A percentile compares a stretch with the other conserved stretches of the same genome.
Conservation (phyloP, 176 grass and related monocot species). For the Paspalum vaginatum region DNA sequence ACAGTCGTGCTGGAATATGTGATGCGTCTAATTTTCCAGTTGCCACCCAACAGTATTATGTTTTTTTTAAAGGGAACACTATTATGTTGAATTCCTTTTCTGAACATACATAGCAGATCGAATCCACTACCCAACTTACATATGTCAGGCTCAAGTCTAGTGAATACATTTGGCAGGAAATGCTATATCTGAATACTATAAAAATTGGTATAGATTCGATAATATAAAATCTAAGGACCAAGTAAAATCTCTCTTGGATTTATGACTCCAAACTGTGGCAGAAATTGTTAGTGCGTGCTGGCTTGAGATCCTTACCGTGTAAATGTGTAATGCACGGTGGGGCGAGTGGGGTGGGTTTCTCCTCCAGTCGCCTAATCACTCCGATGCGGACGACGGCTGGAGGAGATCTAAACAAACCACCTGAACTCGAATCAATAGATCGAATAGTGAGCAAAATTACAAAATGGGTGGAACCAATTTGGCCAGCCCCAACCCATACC, state of each 20-base stretch:
- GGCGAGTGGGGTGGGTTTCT: background rate
- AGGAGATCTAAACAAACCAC: constrained; percentile 11
- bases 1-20: constrained; percentile 21
- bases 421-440: background rate
- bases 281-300: background rate
- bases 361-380: background rate
- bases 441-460: constrained; percentile 4
- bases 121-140: constrained; percentile 22
- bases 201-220: background rate
- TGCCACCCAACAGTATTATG: background rate
- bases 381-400: background rate
- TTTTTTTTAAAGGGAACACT: background rate
- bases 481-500: background rate
- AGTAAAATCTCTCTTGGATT: background rate
- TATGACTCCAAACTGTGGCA: background rate
- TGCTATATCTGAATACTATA: background rate
- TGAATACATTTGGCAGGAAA: background rate
- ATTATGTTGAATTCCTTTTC: background rate
- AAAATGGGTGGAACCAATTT: background rate
- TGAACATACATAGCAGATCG: background rate
- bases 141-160: background rate
- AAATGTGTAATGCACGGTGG: background rate
- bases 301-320: constrained; percentile 23
- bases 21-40: constrained; percentile 18
- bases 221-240: background rate